Conservation (phyloP, 306 rosid genomes). For the Sechiopsis laciniata region DNA sequence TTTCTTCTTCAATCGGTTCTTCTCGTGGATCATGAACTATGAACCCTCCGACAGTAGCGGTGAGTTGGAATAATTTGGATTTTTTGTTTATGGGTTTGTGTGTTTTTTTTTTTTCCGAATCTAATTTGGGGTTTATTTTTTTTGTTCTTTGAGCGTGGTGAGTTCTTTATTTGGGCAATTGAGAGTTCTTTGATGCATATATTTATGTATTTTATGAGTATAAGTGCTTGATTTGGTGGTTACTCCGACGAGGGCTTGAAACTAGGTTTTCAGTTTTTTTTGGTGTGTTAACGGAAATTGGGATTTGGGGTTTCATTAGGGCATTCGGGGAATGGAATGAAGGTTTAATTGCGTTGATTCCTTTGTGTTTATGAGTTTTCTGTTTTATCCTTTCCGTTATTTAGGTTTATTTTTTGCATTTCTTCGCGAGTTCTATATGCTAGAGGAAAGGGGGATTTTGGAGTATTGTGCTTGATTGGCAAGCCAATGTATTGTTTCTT, state of each 20-base stretch:
- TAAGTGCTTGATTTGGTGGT: conserved; percentile 11
- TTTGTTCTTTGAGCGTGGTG: conserved; percentile 10
- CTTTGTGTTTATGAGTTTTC: neutral
- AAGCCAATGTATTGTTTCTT: neutral
- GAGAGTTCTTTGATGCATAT: neutral
- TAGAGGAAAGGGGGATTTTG: neutral
- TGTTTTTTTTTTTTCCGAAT: neutral
- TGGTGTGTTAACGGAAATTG: conserved; percentile 5
- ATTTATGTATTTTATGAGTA: neutral
- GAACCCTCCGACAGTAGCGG: conserved; percentile 24
- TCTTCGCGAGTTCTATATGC: neutral
- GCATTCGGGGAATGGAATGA: neutral
- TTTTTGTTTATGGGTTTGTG: neutral
- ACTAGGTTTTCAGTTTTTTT: conserved; percentile 16
- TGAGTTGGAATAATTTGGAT: conserved; percentile 11
- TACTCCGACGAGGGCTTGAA: conserved; percentile 8
- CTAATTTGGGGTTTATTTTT: neutral
- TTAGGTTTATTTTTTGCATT: neutral
- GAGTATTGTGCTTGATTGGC: neutral
- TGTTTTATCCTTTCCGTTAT: neutral
- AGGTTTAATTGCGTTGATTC: conserved; percentile 11
- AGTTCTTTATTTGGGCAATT: neutral
- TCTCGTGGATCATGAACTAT: conserved; percentile 21
- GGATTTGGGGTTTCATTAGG: conserved; percentile 8
- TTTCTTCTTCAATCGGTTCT: neutral